phyloP scores from a whole-genome alignment of 1,284 basidiomycete genomes.

The Macrocystidia cucumis region DNA sequence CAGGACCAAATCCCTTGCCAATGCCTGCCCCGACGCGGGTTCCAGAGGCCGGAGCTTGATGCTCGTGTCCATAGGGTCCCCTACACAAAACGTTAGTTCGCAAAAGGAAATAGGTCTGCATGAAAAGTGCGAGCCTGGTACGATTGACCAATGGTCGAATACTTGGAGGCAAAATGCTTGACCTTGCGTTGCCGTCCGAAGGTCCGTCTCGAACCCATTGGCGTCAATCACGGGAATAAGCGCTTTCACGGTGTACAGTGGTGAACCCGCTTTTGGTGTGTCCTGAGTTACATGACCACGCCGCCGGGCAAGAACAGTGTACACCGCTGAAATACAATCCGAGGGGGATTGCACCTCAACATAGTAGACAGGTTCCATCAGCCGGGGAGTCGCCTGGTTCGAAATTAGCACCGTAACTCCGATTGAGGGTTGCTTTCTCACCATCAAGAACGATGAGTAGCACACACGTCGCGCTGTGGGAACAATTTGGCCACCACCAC shows the following conservation, averaged over 20 bases:
- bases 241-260: conserved; percentile 95
- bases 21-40: conserved; percentile 90
- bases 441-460: conserved; percentile 99
- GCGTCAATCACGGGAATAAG: conserved; percentile 97
- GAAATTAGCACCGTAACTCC: background rate
- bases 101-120: conserved; percentile 12
- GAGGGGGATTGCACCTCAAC: conserved; percentile 98
- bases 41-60: conserved; percentile 95
- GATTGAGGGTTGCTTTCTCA: conserved; percentile 26
- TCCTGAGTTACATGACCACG: conserved; percentile 98
- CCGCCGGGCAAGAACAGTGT: conserved; percentile 93
- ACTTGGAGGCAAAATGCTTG: conserved; percentile 95
- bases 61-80: conserved; percentile 93
- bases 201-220: conserved; percentile 97
- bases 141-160: conserved; percentile 98
- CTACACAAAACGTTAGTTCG: conserved; percentile 30
- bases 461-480: conserved; percentile 73
- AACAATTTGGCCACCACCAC: conserved; percentile 82
- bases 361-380: conserved; percentile 97
- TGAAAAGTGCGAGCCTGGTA: conserved; percentile 63
- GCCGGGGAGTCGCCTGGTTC: conserved; percentile 76
- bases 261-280: conserved; percentile 94
- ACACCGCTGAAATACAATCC: conserved; percentile 97
- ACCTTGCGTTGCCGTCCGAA: conserved; percentile 94
- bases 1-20: conserved; percentile 88